Conservation (phyloP, 495 filamentous ascomycete species). For the Hamigera avellanea region DNA sequence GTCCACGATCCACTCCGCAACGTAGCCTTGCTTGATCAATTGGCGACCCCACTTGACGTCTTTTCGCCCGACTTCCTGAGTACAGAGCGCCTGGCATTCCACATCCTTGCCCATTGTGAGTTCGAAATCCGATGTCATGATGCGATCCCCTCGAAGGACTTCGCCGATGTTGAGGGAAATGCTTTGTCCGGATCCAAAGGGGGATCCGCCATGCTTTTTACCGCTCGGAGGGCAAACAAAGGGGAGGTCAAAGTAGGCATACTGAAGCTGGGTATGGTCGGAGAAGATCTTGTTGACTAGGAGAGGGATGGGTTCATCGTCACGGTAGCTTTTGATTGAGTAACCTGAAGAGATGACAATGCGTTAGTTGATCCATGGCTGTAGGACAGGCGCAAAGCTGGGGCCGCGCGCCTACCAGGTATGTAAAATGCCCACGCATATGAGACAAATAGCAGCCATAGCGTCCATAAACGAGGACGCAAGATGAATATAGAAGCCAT, state of each 20-base stretch:
- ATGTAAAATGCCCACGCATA: constrained; percentile 60
- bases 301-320: constrained; percentile 71
- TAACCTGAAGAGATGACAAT: constrained; percentile 41
- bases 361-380: too few species aligned
- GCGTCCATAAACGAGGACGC: constrained; percentile 14
- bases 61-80: constrained; percentile 46
- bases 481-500: constrained; percentile 16
- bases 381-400: neutral
- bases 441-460: constrained; percentile 31
- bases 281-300: constrained; percentile 96
- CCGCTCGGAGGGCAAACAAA: constrained; percentile 83
- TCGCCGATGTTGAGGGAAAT: constrained; percentile 88
- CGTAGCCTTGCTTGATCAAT: constrained; percentile 72
- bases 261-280: constrained; percentile 83
- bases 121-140: constrained; percentile 81
- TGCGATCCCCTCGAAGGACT: constrained; percentile 82
- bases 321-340: constrained; percentile 70
- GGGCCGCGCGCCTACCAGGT: constrained; percentile 44
- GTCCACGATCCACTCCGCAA: constrained; percentile 93
- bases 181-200: constrained; percentile 67
- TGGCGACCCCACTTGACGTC: constrained; percentile 62
- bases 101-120: constrained; percentile 71
- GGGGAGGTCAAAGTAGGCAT: constrained; percentile 86
- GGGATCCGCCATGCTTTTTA: constrained; percentile 51
- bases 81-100: constrained; percentile 68